Evolutionary conservation across 805 yeast genomes (phyloP).

Genomic region (Komagataella populi): DNA sequence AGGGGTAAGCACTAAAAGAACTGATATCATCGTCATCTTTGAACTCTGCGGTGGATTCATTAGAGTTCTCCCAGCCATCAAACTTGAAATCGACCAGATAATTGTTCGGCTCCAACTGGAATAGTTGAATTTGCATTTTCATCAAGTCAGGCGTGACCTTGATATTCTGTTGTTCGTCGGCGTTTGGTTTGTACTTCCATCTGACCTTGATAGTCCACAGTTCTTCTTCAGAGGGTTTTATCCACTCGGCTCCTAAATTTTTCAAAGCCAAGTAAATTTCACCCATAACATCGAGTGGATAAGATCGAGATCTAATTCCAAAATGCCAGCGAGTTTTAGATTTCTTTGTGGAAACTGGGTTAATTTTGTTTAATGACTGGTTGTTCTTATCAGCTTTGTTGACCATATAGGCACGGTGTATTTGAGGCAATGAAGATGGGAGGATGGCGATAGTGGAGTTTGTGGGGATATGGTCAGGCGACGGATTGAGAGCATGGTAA

Average conservation of each 20-base stretch:
- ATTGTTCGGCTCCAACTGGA: conserved; percentile 91
- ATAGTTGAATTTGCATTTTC: conserved; percentile 95
- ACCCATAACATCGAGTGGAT: conserved; percentile 97
- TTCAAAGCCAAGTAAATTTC: conserved; percentile 91
- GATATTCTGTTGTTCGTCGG: conserved; percentile 3
- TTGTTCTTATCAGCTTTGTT: conserved; percentile 26
- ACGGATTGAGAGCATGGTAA: conserved; percentile 32
- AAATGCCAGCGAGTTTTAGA: conserved; percentile 97
- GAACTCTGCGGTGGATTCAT: conserved; percentile 8
- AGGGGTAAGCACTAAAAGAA: conserved; percentile 92
- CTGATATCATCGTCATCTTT: conserved; percentile 57
- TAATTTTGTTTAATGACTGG: conserved; percentile 19
- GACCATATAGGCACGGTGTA: conserved; percentile 87
- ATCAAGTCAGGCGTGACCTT: conserved; percentile 56
- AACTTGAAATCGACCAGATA: conserved; percentile 94
- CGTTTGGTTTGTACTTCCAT: conserved; percentile 51
- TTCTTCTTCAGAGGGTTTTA: conserved; percentile 87
- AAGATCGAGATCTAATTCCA: conserved; percentile 90
- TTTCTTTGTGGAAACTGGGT: conserved; percentile 52
- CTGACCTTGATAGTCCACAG: conserved; percentile 92
- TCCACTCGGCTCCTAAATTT: conserved; percentile 95
- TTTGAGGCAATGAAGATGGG: conserved; percentile 89
- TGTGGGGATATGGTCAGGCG: conserved; percentile 35
- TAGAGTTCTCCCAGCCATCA: conserved; percentile 81
- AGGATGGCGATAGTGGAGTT: conserved; percentile 80